Percentiles rank a stretch among this genome's conserved stretches.
Evolutionary conservation across 176 grass and related monocot genomes (phyloP).

Genomic region (Elaeis guineensis): DNA sequence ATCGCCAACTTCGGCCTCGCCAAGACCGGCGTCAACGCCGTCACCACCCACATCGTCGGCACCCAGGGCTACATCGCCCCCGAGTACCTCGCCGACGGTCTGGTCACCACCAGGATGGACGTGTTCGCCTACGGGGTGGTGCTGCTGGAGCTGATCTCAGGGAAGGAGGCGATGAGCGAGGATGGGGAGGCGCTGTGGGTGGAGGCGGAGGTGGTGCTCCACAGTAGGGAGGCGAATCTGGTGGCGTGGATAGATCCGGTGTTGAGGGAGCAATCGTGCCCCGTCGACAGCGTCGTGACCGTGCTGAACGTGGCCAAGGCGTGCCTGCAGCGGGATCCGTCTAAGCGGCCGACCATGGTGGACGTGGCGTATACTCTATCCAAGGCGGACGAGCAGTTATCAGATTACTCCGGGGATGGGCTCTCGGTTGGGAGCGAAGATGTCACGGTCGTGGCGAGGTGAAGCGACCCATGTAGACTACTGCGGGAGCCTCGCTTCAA

Average conservation of each 20-base stretch:
- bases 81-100: slow-evolving; percentile 79
- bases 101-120: slow-evolving; percentile 97
- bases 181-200: slow-evolving; percentile 56
- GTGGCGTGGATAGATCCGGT: slow-evolving; percentile 65
- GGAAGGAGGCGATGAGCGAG: slow-evolving; percentile 44
- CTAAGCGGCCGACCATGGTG: slow-evolving; percentile 91
- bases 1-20: slow-evolving; percentile 99
- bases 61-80: slow-evolving; percentile 92
- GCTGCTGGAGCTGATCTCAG: slow-evolving; percentile 77
- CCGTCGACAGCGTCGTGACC: slow-evolving; percentile 51
- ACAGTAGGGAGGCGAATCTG: slow-evolving; percentile 28
- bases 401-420: slow-evolving; percentile 63
- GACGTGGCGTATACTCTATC: slow-evolving; percentile 81
- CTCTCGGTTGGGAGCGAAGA: slow-evolving; percentile 24
- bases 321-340: slow-evolving; percentile 64
- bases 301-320: slow-evolving; percentile 57
- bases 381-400: slow-evolving; percentile 72
- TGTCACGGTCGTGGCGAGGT: slow-evolving; percentile 40
- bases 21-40: slow-evolving; percentile 82
- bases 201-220: slow-evolving; percentile 55
- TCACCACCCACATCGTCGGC: slow-evolving; percentile 94
- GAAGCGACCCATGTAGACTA: background rate
- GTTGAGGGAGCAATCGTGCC: slow-evolving; percentile 59
- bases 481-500: too few species aligned
- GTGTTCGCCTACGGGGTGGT: slow-evolving; percentile 90